phyloP scores from a whole-genome alignment of 1,139 yeast species.

The Kurtzmaniella natalensis region DNA sequence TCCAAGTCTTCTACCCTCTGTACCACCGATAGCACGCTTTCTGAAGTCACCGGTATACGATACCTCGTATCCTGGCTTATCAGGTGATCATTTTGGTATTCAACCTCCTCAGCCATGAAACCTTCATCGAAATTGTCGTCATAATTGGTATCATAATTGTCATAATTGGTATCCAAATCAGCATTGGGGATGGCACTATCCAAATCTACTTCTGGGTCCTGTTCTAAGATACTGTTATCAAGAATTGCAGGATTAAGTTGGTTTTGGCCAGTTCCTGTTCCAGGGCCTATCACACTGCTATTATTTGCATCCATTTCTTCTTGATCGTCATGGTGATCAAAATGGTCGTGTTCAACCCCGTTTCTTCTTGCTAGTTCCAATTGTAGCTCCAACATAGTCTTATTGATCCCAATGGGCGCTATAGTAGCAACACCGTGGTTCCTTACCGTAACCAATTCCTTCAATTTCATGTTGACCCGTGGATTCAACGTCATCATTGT shows the following conservation, averaged over 20 bases:
- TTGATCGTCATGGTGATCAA: slow-evolving; percentile 5
- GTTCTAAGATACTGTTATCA: slow-evolving; percentile 7
- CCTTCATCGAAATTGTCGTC: slow-evolving; percentile 31
- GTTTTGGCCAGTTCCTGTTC: slow-evolving; percentile 2
- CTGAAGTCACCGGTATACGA: slow-evolving; percentile 1
- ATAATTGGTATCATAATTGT: slow-evolving; percentile 15
- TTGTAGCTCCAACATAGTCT: slow-evolving; percentile 49
- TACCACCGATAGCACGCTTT: slow-evolving; percentile 19
- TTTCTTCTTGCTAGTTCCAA: slow-evolving; percentile 17
- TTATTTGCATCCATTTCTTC: slow-evolving; percentile 2
- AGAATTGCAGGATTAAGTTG: slow-evolving; percentile 8
- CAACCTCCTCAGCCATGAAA: slow-evolving; percentile 57
- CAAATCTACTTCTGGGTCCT: slow-evolving; percentile 29
- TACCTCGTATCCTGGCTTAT: slow-evolving; percentile 17
- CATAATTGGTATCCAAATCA: no score
- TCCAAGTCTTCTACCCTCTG: slow-evolving; percentile 5
- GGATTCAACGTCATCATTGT: slow-evolving; percentile 19
- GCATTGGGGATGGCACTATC: slow-evolving; percentile 48
- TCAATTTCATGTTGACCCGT: slow-evolving; percentile 32
- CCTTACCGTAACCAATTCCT: slow-evolving; percentile 39
- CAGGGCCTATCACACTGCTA: background rate
- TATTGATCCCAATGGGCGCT: slow-evolving; percentile 52
- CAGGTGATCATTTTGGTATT: slow-evolving; percentile 53
- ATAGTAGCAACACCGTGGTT: slow-evolving; percentile 47
- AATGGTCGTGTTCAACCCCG: slow-evolving; percentile 12